Base-by-base conservation (phyloP, 192 early-diverging fungal species). In the Mortierella alpina region DNA sequence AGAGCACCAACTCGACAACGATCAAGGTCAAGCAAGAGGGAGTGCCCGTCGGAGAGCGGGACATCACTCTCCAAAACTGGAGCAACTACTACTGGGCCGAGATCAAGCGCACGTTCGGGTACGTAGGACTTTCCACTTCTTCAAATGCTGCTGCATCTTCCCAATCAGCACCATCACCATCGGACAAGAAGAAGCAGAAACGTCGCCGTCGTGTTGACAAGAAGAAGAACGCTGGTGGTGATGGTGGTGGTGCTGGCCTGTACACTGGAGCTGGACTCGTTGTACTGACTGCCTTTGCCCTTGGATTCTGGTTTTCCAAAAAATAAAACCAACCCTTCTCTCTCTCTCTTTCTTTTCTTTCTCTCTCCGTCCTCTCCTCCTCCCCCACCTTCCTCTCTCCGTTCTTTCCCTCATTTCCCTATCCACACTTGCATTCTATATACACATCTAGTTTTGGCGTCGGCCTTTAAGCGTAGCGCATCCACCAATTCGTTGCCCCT, bases 91-190 rank as follows among this genome's bases (percentile, higher is more conserved):
- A 97, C 87, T 97, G 95, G 95, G 91, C 94, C 82, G 82, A 92
- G 50, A 98, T 98, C 77, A 96, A 97, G 79, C 87, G 87, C 61
- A 88, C 92, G 20, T 98, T 97, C 86, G 96, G 96, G 89, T 95
- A 92, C 82, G 91, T 88, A 75, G 59, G 70, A 68, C 50, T 74
- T 68, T 70, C 68, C 12, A 55, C 61, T 68, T 70, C 65, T 47
- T 66, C 73, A 40, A 53, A 47, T 51, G 42, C 58, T 45, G 15
- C 52, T 18, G 5, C 51, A 50, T 13, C 22, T 4, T 58, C 67
- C 20, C 10, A n/a, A 56, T 17, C 72, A 53, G 10, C 67, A 62
- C 44, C 81, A 53, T 71, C 72, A 59, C 59, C 79, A 42, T 55
- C 72, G 8, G 56, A 66, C 68, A 69, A 75, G 52, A 84, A 69